Percentiles rank a stretch among this genome's conserved stretches.
These are phyloP conservation scores for Aspergillus amoenus DNA, from an alignment of 2,329 filamentous ascomycete species.

Conservation along the genomic window DNA sequence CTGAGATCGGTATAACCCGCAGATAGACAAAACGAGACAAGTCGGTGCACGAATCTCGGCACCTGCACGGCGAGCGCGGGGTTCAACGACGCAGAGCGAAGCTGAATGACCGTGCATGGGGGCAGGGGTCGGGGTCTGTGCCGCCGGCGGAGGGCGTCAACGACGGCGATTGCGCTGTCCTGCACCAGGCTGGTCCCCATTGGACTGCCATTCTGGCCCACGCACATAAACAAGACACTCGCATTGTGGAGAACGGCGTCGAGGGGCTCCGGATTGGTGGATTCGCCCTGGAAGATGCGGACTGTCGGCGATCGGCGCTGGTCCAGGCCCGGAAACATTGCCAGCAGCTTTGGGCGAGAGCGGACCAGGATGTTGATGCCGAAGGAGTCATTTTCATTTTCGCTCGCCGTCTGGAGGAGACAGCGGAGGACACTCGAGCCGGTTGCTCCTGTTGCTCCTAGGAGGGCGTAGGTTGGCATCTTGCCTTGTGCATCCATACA, in stretches of 20 bases:
- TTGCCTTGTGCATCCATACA: not conserved
- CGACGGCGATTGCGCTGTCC: not conserved
- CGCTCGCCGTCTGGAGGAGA: not conserved
- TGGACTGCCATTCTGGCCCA: not conserved
- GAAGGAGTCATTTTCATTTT: not conserved
- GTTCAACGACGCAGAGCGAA: not conserved
- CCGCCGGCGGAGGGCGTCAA: not conserved
- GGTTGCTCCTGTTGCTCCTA: not conserved
- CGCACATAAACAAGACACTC: not conserved
- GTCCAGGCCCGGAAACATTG: not conserved
- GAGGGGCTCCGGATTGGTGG: not conserved
- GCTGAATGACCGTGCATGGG: not conserved
- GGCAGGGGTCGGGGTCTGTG: too few relatives aligned
- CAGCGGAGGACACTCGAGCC: not conserved
- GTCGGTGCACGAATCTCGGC: not conserved
- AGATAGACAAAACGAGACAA: not conserved
- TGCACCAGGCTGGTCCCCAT: not conserved
- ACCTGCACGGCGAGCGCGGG: not conserved
- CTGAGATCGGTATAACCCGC: not conserved
- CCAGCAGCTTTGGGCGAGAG: not conserved
- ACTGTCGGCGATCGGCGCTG: not conserved
- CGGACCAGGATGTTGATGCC: not conserved
- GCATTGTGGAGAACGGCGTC: not conserved
- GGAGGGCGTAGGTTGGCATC: conserved; percentile 1
- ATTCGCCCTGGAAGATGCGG: not conserved